Evolutionary conservation across 352 stramenopile genomes (phyloP).

Genomic region (Globisporangium parvum): DNA sequence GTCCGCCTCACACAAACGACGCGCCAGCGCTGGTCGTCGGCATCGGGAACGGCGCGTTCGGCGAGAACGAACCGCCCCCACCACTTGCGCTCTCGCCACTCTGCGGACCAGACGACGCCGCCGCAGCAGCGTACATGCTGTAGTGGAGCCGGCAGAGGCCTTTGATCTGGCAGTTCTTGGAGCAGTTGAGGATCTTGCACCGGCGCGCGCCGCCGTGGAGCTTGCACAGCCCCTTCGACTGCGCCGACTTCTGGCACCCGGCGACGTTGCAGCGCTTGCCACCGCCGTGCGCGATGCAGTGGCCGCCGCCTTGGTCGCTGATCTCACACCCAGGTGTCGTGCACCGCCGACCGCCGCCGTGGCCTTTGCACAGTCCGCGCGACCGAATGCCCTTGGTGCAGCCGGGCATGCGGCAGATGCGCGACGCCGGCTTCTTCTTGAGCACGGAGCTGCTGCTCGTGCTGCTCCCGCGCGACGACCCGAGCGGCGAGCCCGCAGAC

Average conservation of each 20-base stretch:
- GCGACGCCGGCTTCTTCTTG: conserved; percentile 58
- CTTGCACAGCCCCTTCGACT: conserved; percentile 81
- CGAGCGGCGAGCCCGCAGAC: conserved; percentile 10
- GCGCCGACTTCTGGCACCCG: conserved; percentile 81
- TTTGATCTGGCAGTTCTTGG: conserved; percentile 81
- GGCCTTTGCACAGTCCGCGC: conserved; percentile 75
- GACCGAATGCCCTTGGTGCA: conserved; percentile 84
- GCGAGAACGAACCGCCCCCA: not conserved
- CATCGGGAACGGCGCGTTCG: not conserved
- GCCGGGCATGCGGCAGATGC: conserved; percentile 67
- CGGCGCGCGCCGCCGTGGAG: conserved; percentile 72
- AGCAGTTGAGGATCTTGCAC: conserved; percentile 62
- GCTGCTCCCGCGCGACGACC: conserved; percentile 12
- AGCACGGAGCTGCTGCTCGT: conserved; percentile 23
- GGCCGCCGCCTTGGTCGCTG: conserved; percentile 80
- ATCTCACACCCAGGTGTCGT: conserved; percentile 77
- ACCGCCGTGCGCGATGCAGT: conserved; percentile 59
- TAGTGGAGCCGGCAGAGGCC: conserved; percentile 74
- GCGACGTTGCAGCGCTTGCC: conserved; percentile 48
- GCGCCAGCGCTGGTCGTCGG: too few species aligned
- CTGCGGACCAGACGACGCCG: not conserved
- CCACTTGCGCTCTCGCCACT: not conserved
- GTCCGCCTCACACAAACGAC: too few species aligned
- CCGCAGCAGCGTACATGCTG: conserved; percentile 22
- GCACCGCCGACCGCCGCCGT: conserved; percentile 77